A percentile compares a stretch with the other conserved stretches of the same genome.
phyloP scores from a whole-genome alignment of 306 rosid genomes.

The Trifolium fragiferum region DNA sequence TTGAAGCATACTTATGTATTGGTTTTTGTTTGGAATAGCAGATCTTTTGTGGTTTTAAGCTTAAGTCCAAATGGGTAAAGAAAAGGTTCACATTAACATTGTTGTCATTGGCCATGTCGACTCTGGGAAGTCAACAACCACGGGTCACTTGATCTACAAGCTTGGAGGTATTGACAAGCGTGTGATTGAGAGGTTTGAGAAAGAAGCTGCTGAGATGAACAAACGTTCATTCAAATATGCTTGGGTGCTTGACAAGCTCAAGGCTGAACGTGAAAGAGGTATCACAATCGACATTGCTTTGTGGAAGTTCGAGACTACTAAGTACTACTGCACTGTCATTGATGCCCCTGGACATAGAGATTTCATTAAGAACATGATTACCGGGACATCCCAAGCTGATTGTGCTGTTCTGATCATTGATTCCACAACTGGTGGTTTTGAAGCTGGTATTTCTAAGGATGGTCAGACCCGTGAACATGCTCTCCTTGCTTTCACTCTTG shows the following conservation, averaged over 20 bases:
- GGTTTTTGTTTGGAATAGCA: not conserved
- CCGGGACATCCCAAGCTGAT: not conserved
- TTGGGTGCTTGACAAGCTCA: not conserved
- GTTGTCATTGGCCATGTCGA: not conserved
- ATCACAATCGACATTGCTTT: not conserved
- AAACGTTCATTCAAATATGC: not conserved
- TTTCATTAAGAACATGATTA: not conserved
- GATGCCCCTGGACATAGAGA: not conserved
- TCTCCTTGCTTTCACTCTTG: not conserved
- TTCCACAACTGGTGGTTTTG: slow-evolving; percentile 1
- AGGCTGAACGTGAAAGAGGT: not conserved
- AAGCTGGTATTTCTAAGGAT: not conserved
- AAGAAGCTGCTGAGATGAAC: slow-evolving; percentile 1
- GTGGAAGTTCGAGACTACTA: not conserved
- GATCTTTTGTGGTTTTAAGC: not conserved
- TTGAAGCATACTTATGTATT: not conserved
- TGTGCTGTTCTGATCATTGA: not conserved
- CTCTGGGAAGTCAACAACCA: not conserved
- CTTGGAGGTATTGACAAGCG: not conserved
- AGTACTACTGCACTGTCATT: not conserved
- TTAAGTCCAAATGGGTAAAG: not conserved
- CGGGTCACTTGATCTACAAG: not conserved
- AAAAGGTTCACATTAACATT: not conserved
- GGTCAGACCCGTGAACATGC: not conserved
- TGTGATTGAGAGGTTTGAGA: not conserved